Percentiles rank a stretch among this genome's conserved stretches.
phyloP scores from a whole-genome alignment of 345 rosid genomes.

The Alliaria petiolata region DNA sequence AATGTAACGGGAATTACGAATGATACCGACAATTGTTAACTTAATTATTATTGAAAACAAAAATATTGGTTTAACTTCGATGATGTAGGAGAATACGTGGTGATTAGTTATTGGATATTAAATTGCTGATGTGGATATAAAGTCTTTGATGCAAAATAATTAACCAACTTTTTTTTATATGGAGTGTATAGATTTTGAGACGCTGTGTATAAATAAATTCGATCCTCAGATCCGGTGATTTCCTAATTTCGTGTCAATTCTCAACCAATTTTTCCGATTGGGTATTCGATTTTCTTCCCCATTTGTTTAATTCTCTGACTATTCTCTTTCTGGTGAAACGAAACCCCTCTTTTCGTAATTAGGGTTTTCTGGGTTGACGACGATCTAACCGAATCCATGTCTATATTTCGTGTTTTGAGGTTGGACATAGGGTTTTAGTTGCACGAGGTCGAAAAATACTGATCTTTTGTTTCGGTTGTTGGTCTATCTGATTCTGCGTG shows the following conservation, averaged over 20 bases:
- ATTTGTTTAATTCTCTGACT: background rate
- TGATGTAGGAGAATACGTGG: background rate
- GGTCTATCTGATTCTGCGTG: background rate
- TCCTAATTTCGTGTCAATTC: constrained; percentile 23
- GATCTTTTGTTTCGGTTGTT: background rate
- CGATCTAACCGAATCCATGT: background rate
- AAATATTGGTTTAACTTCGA: background rate
- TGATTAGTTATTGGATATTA: background rate
- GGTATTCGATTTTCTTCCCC: background rate
- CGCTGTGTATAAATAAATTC: constrained; percentile 11
- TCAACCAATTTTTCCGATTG: constrained; percentile 18
- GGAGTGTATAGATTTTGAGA: constrained; percentile 8
- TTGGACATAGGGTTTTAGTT: constrained; percentile 8
- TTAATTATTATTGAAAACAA: background rate
- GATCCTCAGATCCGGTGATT: constrained; percentile 27
- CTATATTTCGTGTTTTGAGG: background rate
- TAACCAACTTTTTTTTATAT: background rate
- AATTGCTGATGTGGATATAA: background rate
- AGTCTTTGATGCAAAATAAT: background rate
- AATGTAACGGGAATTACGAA: too few relatives aligned
- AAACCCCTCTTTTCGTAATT: constrained; percentile 8
- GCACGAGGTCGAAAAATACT: background rate
- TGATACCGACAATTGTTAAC: background rate
- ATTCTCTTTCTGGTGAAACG: background rate
- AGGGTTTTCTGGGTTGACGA: constrained; percentile 23